These are phyloP conservation scores for Xylona heveae DNA, from an alignment of 495 filamentous ascomycete genomes.

Conservation along the genomic window DNA sequence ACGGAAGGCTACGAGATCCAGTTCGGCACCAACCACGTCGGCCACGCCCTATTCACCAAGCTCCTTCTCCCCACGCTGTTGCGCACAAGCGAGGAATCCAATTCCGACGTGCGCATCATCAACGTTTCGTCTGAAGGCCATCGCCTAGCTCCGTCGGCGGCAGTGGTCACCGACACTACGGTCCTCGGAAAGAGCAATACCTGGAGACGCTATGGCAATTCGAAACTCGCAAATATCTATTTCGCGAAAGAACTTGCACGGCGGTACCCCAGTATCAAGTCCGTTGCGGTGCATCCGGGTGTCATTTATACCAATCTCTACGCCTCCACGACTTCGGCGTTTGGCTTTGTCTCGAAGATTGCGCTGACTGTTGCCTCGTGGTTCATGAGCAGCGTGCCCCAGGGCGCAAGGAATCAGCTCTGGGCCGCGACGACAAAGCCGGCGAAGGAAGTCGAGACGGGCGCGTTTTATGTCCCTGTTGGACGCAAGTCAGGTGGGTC, in stretches of 20 bases:
- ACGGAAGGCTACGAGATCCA: constrained; percentile 48
- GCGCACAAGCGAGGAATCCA: constrained; percentile 21
- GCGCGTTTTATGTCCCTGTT: constrained; percentile 36
- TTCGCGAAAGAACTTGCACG: constrained; percentile 35
- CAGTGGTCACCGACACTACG: constrained; percentile 10
- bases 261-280: constrained; percentile 31
- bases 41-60: constrained; percentile 41
- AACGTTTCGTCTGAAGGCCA: constrained; percentile 22
- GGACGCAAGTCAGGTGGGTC: constrained; percentile 19
- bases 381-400: constrained; percentile 11
- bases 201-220: constrained; percentile 35
- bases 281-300: constrained; percentile 45
- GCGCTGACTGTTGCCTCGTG: constrained; percentile 5
- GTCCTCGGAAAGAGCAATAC: constrained; percentile 7
- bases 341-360: constrained; percentile 10
- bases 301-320: constrained; percentile 34
- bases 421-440: constrained; percentile 30
- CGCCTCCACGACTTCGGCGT: constrained; percentile 11
- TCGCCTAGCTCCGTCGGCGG: constrained; percentile 7
- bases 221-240: constrained; percentile 53
- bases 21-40: constrained; percentile 53
- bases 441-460: constrained; percentile 20
- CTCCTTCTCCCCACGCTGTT: constrained; percentile 37
- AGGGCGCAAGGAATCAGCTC: constrained; percentile 35
- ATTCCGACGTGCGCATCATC: constrained; percentile 22